Base-by-base conservation (phyloP, 768 basidiomycete species). In the Macrolepiota fuliginosa region DNA sequence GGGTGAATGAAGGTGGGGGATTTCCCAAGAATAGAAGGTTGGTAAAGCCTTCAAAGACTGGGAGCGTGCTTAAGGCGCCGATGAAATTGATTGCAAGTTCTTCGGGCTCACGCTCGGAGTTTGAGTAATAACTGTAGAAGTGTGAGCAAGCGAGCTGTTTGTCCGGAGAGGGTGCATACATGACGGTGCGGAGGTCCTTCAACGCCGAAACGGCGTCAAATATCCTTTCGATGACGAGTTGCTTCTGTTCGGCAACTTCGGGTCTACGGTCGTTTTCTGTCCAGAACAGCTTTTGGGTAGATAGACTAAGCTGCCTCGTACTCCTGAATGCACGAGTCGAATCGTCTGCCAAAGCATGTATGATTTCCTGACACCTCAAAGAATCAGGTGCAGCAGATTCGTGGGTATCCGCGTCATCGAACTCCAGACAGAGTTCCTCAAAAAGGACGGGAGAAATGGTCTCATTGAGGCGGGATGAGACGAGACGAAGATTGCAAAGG, bases 331-430 rank as follows among this genome's bases (percentile, higher is more conserved):
- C 58, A 1, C 17, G 36, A 4, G 50, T 53, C 4, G 58, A 52
- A 7, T 24, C 22, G 4, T 35, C 39, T 1, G 58, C 58, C 9
- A 59, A 39, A 17, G 58, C 58, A 3, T 12, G 29, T 19, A 59
- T 59, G 22, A 59, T 59, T n/a, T 59, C 58, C 6, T 52, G 58
- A 42, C 58, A 59, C 6, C 58, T 27, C 12, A 17, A 17, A 35
- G 7, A 51, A 35, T 52, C 39, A 19, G 15, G 35, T 13, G 57
- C 22, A 9, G n/a, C 5, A 19, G 22, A n/a, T 10, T 35, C 25
- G 11, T 4, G 6, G 2, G 13, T 27, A 27, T 52, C 47, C 12
- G 40, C 27, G 13, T 59, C 58, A 2, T 39, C 19, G 19, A 51
- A 59, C 10, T 32, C 12, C 7, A 59, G 58, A 19, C 17, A 13